Evolutionary conservation across 495 filamentous ascomycete species (phyloP), one percentile per base, ranked within the genome.

Genomic region (Penicillium antarcticum): DNA sequence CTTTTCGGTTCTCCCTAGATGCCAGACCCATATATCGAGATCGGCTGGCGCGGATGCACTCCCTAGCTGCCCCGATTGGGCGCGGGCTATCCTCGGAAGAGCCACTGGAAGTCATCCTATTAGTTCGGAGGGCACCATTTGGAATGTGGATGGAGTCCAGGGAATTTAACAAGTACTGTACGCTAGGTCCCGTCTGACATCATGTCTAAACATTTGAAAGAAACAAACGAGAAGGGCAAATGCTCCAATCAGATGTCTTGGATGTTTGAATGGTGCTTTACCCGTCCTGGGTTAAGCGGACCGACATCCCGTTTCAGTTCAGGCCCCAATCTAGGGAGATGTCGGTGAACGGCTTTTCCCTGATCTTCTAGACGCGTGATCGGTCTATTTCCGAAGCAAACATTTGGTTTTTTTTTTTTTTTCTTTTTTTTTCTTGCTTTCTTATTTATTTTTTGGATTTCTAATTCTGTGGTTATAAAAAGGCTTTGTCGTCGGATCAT

Each of bases 21-120:
- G 32, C 26, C 14, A 18, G 17, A 14, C 31, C 39, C 18, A 35
- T 56, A 55, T 53, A 59, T 54, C 47, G 6, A 48, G 58, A 65
- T 62, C 62, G 58, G 50, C 42, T 61, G 61, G 58, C 45, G 51
- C 62, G 62, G 62, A 65, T 47, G 59, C 11, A n/a, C 13, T 6
- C 6, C 41, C 13, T 3, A 44, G 32, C 10, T 33, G n/a, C 62
- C 61, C 62, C 62, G 62, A 62, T 62, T 65, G 62, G 47, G 53
- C 51, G 42, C 55, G 37, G 55, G 50, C 19, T 18, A 36, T 41
- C 34, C 10, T 42, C 36, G 48, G 10, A 21, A 24, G 41, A 46
- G 18, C 21, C 37, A 33, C 54, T 58, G 61, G 61, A 55, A 61
- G 55, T 7, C 23, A 54, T 62, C 61, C 58, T 53, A 62, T 65